These are phyloP conservation scores for Picea sitchensis DNA, from an alignment of 75 land plant species.

Conservation along the genomic window DNA sequence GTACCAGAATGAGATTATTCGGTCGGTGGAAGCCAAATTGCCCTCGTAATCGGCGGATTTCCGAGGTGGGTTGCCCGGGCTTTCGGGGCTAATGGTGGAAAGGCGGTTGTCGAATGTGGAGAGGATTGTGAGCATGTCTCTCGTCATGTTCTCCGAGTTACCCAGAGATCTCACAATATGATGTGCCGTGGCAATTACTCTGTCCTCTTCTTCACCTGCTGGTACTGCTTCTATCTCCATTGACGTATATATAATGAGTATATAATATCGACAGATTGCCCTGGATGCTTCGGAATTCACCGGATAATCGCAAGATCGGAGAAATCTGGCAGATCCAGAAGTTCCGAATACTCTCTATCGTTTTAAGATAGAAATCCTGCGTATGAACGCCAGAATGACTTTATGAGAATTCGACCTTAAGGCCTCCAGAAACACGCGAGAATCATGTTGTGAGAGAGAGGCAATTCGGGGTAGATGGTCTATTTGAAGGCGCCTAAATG, in stretches of 20 bases:
- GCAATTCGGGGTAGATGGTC: too few species aligned
- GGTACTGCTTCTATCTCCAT: background rate
- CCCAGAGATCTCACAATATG: background rate
- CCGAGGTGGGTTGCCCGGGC: background rate
- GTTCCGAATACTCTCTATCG: too few species aligned
- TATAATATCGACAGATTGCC: too few species aligned
- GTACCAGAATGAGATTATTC: slow-evolving; percentile 34
- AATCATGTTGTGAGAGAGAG: too few species aligned
- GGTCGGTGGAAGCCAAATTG: slow-evolving; percentile 22
- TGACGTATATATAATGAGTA: background rate
- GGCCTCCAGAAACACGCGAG: too few species aligned
- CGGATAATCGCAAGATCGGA: too few species aligned
- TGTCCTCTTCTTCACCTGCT: background rate
- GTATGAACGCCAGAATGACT: too few species aligned
- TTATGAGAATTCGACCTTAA: too few species aligned
- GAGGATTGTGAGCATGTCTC: background rate
- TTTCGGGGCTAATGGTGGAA: background rate
- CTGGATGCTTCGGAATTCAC: too few species aligned
- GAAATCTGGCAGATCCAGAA: too few species aligned
- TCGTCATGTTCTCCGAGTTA: background rate
- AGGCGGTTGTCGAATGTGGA: background rate
- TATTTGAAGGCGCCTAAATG: too few species aligned
- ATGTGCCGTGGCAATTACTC: background rate
- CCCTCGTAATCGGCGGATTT: slow-evolving; percentile 14
- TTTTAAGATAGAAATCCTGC: too few species aligned